Percentiles rank a stretch among this genome's conserved stretches.
These are phyloP conservation scores for Aspergillus hortae DNA, from an alignment of 2,329 filamentous ascomycete genomes.

Conservation along the genomic window DNA sequence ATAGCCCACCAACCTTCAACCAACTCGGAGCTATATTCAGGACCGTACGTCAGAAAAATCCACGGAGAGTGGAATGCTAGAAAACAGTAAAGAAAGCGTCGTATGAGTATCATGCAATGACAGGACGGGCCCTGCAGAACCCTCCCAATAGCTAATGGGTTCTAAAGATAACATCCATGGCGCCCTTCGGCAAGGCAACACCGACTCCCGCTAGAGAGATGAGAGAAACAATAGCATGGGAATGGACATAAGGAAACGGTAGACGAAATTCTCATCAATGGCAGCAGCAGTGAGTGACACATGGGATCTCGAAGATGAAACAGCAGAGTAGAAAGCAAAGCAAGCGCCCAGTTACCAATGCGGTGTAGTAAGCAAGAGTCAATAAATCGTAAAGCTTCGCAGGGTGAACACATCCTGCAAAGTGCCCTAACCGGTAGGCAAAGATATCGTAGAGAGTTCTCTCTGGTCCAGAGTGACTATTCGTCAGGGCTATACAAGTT, in stretches of 20 bases:
- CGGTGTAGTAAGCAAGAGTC: constrained; percentile 14
- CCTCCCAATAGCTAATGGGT: constrained; percentile 9
- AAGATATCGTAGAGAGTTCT: constrained; percentile 14
- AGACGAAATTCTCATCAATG: constrained; percentile 13
- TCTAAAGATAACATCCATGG: constrained; percentile 15
- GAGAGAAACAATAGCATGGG: constrained; percentile 14
- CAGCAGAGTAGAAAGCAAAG: constrained; percentile 2
- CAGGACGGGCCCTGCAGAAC: constrained; percentile 4
- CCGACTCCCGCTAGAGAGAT: constrained; percentile 34
- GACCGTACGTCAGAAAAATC: too few species aligned
- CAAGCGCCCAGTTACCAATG: constrained; percentile 30
- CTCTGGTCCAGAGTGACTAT: constrained; percentile 27
- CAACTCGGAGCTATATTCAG: too few species aligned
- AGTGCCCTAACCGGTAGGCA: constrained; percentile 4
- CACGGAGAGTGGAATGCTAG: too few species aligned
- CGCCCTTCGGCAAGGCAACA: constrained; percentile 21
- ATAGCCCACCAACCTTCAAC: neutral
- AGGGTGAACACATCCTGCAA: constrained; percentile 7
- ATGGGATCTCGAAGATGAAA: constrained; percentile 5
- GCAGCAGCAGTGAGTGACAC: constrained; percentile 8
- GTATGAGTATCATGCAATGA: constrained; percentile 11
- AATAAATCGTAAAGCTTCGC: constrained; percentile 24
- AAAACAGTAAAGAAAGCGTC: neutral
- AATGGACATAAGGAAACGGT: constrained; percentile 13
- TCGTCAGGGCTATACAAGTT: constrained; percentile 86